These are phyloP conservation scores for Zymoseptoria brevis DNA, from an alignment of 2,329 filamentous ascomycete species.

Conservation along the genomic window DNA sequence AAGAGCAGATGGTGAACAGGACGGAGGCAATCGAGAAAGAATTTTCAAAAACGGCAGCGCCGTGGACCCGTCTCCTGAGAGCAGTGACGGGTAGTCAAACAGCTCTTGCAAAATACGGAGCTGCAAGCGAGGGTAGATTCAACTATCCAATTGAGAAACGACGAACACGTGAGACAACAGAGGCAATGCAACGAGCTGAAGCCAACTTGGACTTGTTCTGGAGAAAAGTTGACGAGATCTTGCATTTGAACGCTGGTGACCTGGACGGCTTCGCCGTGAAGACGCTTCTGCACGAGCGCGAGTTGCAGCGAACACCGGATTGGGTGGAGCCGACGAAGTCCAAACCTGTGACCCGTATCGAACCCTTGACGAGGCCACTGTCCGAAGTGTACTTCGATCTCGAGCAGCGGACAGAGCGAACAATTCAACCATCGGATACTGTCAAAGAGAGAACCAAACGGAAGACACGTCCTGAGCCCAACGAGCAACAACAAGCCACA, in stretches of 20 bases:
- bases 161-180: conserved; percentile 9
- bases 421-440: not conserved
- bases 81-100: conserved; percentile 1
- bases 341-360: not conserved
- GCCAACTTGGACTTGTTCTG: conserved; percentile 8
- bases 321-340: conserved; percentile 10
- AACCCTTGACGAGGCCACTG: conserved; percentile 7
- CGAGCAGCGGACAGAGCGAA: conserved; percentile 12
- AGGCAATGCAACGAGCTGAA: conserved; percentile 6
- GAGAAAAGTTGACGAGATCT: conserved; percentile 5
- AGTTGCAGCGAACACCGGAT: conserved; percentile 8
- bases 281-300: conserved; percentile 4
- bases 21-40: conserved; percentile 4
- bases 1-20: conserved; percentile 21
- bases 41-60: conserved; percentile 18
- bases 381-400: conserved; percentile 22
- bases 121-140: conserved; percentile 1
- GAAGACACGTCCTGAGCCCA: not conserved
- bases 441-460: not conserved
- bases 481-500: not conserved
- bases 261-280: not conserved
- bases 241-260: not conserved
- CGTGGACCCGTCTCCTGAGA: not conserved
- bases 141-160: conserved; percentile 6
- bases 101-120: conserved; percentile 1